Percentiles rank a stretch among this genome's conserved stretches.
Conservation (phyloP, 495 filamentous ascomycete species). For the Aspergillus diversus region DNA sequence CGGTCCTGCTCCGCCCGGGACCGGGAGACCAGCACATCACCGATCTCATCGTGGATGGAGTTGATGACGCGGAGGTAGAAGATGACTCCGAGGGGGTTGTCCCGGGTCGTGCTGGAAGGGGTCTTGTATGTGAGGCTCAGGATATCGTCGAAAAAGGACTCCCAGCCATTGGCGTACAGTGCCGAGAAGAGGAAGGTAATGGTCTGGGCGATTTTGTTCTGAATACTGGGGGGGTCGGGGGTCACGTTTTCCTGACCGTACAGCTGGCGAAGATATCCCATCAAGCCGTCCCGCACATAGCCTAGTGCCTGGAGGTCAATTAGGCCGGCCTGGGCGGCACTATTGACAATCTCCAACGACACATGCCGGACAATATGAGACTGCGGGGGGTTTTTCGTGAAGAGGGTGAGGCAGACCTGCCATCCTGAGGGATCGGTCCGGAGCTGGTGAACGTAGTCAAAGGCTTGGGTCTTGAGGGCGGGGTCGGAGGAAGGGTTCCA, state of each 20-base stretch:
- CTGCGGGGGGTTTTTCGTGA: constrained; percentile 76
- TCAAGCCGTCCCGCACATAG: constrained; percentile 73
- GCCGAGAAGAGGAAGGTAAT: constrained; percentile 87
- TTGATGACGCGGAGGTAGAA: constrained; percentile 86
- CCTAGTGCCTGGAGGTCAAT: constrained; percentile 68
- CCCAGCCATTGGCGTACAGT: constrained; percentile 84
- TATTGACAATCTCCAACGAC: constrained; percentile 88
- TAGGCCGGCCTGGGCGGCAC: constrained; percentile 75
- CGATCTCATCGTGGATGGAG: constrained; percentile 96
- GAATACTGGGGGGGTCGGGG: constrained; percentile 72
- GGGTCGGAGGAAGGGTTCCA: constrained; percentile 75
- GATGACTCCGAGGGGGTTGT: constrained; percentile 76
- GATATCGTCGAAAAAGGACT: constrained; percentile 86
- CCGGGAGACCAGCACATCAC: constrained; percentile 82
- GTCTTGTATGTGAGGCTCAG: constrained; percentile 61
- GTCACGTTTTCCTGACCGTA: constrained; percentile 63
- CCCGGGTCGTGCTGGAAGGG: constrained; percentile 52
- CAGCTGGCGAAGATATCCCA: constrained; percentile 72
- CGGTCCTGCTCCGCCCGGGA: constrained; percentile 73
- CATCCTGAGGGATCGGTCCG: constrained; percentile 77
- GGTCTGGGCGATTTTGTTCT: constrained; percentile 97
- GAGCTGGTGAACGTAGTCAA: constrained; percentile 83
- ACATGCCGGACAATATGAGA: constrained; percentile 85
- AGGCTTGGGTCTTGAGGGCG: constrained; percentile 79
- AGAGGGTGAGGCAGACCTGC: constrained; percentile 84